Conservation (phyloP, 2,329 filamentous ascomycete species). For the Exophiala lecanii-corni region DNA sequence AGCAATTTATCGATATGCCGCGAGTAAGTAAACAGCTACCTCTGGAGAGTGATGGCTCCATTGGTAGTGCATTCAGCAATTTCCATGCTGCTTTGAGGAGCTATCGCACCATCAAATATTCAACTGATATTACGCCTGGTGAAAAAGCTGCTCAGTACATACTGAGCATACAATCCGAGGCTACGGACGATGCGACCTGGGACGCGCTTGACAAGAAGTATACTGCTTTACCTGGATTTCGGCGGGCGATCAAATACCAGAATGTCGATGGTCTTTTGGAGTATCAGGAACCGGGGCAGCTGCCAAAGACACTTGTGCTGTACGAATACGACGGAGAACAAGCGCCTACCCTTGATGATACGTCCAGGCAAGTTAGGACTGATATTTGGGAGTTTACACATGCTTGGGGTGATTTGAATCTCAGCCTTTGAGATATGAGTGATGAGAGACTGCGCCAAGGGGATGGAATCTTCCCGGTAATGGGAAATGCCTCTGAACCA, state of each 20-base stretch:
- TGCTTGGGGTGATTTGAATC: slow-evolving; percentile 6
- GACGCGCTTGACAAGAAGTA: slow-evolving; percentile 9
- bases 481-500: too few relatives aligned
- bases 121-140: neutral
- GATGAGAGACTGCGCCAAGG: too few relatives aligned
- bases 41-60: slow-evolving; percentile 11
- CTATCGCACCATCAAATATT: slow-evolving; percentile 8
- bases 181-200: slow-evolving; percentile 3
- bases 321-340: slow-evolving; percentile 10
- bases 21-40: slow-evolving; percentile 9
- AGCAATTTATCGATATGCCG: slow-evolving; percentile 16
- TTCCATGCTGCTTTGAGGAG: slow-evolving; percentile 11
- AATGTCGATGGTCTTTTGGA: slow-evolving; percentile 13
- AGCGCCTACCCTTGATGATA: neutral
- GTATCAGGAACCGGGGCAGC: slow-evolving; percentile 6
- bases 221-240: slow-evolving; percentile 6
- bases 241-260: slow-evolving; percentile 8
- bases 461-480: too few relatives aligned
- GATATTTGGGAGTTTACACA: slow-evolving; percentile 10
- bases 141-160: slow-evolving; percentile 7
- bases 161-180: slow-evolving; percentile 10
- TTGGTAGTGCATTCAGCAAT: slow-evolving; percentile 13
- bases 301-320: slow-evolving; percentile 7
- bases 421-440: slow-evolving; percentile 4
- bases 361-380: slow-evolving; percentile 2